phyloP scores from a whole-genome alignment of 2,329 filamentous ascomycete species.

The Colletotrichum sp. region DNA sequence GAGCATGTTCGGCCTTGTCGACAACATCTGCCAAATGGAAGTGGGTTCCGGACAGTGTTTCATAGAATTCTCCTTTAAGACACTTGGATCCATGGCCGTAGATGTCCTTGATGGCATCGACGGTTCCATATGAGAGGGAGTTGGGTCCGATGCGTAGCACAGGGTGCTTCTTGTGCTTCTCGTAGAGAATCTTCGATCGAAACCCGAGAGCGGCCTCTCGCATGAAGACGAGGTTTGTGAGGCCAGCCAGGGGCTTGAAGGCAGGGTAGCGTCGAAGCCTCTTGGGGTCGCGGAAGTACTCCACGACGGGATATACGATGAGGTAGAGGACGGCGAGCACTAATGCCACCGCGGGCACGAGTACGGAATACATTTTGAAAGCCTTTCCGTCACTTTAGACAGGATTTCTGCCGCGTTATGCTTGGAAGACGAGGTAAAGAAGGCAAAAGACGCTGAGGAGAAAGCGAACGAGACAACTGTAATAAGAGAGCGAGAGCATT shows the following conservation, averaged over 20 bases:
- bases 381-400: background rate
- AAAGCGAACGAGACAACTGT: background rate
- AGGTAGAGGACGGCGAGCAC: background rate
- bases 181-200: background rate
- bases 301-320: background rate
- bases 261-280: constrained; percentile 28
- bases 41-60: constrained; percentile 49
- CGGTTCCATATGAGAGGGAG: constrained; percentile 42
- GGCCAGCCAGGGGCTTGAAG: constrained; percentile 26
- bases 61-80: constrained; percentile 54
- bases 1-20: constrained; percentile 54
- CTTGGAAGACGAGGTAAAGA: background rate
- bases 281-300: constrained; percentile 23
- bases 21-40: constrained; percentile 57
- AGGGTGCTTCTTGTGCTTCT: constrained; percentile 46
- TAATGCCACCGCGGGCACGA: background rate
- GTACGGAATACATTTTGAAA: background rate
- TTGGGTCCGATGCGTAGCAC: constrained; percentile 50
- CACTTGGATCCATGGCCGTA: constrained; percentile 56
- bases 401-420: background rate
- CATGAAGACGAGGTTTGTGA: constrained; percentile 24
- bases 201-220: background rate
- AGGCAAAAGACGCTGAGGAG: background rate
- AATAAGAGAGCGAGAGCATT: background rate
- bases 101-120: constrained; percentile 50